Evolutionary conservation across 1,284 basidiomycete genomes (phyloP).

Genomic region (Polyporus tsugae): DNA sequence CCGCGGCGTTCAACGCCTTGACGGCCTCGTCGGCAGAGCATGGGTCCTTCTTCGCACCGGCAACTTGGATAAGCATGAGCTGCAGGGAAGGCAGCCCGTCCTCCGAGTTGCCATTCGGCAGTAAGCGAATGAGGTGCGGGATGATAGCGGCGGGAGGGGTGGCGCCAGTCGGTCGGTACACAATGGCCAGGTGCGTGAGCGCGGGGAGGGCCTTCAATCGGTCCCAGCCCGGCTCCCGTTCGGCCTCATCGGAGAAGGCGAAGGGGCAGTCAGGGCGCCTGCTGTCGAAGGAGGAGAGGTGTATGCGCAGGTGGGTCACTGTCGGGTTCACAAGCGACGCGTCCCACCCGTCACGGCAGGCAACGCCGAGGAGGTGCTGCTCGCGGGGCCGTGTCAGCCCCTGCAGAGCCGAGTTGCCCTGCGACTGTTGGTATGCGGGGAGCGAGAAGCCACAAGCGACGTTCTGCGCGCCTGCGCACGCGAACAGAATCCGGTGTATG

Average conservation of each 20-base stretch:
- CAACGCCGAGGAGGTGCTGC: slow-evolving; percentile 48
- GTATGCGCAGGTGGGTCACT: slow-evolving; percentile 48
- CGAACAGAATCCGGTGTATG: slow-evolving; percentile 44
- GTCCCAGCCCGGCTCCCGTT: slow-evolving; percentile 36
- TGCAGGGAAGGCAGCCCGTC: slow-evolving; percentile 31
- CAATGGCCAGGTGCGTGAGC: slow-evolving; percentile 49
- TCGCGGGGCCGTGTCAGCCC: slow-evolving; percentile 40
- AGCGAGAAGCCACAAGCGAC: slow-evolving; percentile 51
- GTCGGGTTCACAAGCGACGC: slow-evolving; percentile 42
- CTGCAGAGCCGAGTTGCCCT: slow-evolving; percentile 33
- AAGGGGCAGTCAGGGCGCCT: slow-evolving; percentile 32
- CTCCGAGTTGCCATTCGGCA: slow-evolving; percentile 17
- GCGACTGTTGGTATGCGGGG: slow-evolving; percentile 39
- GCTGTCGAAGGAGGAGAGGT: slow-evolving; percentile 41
- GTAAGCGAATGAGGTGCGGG: slow-evolving; percentile 34
- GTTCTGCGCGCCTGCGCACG: slow-evolving; percentile 44
- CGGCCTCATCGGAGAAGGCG: slow-evolving; percentile 29
- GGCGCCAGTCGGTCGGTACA: slow-evolving; percentile 39
- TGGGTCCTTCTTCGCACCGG: slow-evolving; percentile 33
- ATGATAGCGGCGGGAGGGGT: slow-evolving; percentile 35
- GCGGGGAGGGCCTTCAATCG: slow-evolving; percentile 41
- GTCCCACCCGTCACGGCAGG: slow-evolving; percentile 49
- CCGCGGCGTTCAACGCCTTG: slow-evolving; percentile 37
- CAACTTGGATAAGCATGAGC: slow-evolving; percentile 46
- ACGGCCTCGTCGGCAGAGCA: slow-evolving; percentile 33